Evolutionary conservation across 2,329 filamentous ascomycete species (phyloP).

Genomic region (Penicillium sp.): DNA sequence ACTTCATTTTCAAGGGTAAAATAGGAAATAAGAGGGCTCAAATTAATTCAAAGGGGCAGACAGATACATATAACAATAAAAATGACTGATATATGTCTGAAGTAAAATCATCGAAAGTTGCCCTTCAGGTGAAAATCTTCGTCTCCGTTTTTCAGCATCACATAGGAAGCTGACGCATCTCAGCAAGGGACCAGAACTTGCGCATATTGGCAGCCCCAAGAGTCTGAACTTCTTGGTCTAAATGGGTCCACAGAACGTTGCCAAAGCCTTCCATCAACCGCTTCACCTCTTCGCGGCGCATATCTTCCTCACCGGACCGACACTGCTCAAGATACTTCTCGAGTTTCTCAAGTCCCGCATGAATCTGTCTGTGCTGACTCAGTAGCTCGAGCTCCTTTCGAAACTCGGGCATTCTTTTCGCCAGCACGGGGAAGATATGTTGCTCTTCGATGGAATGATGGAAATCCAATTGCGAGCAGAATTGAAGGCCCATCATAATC

Average conservation of each 20-base stretch:
- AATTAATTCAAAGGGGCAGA: neutral
- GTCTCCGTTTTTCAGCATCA: constrained; percentile 33
- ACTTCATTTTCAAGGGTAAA: neutral
- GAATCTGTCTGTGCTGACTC: constrained; percentile 74
- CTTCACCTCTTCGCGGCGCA: constrained; percentile 60
- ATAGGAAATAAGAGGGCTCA: neutral
- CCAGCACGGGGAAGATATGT: constrained; percentile 76
- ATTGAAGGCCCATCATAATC: constrained; percentile 64
- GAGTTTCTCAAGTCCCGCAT: constrained; percentile 68
- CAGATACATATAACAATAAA: neutral
- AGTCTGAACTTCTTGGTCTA: constrained; percentile 78
- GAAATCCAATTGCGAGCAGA: constrained; percentile 66
- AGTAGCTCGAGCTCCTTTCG: constrained; percentile 63
- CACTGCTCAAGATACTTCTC: constrained; percentile 65
- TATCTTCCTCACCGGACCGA: constrained; percentile 59
- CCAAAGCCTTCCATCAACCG: constrained; percentile 75
- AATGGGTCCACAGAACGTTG: constrained; percentile 73
- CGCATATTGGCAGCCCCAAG: constrained; percentile 85
- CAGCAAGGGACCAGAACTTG: constrained; percentile 72
- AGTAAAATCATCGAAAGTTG: neutral
- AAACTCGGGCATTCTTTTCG: constrained; percentile 76
- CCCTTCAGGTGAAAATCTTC: neutral
- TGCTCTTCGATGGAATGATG: constrained; percentile 84
- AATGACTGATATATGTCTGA: neutral
- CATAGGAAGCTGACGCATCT: constrained; percentile 70